A percentile compares a stretch with the other conserved stretches of the same genome.
These are phyloP conservation scores for Thermomucor indicae-seudaticae DNA, from an alignment of 371 early-diverging fungal genomes.

Conservation along the genomic window DNA sequence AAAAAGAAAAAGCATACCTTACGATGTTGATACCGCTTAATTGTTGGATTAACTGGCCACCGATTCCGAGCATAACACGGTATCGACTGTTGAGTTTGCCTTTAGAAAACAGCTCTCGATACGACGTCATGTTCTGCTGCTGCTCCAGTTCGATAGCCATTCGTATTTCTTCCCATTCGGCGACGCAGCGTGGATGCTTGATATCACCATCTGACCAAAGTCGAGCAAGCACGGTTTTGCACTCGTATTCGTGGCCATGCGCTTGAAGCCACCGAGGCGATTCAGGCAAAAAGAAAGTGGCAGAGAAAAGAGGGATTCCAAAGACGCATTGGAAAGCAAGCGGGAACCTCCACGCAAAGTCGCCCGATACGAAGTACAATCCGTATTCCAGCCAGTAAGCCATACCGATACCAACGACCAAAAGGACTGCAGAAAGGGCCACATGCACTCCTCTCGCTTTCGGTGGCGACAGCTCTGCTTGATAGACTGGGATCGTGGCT, in stretches of 20 bases:
- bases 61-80: constrained; percentile 46
- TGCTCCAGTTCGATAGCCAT: constrained; percentile 45
- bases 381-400: constrained; percentile 42
- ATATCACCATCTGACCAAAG: constrained; percentile 41
- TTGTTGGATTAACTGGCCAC: constrained; percentile 48
- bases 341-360: constrained; percentile 44
- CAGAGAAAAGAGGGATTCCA: constrained; percentile 35
- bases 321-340: constrained; percentile 41
- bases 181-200: constrained; percentile 40
- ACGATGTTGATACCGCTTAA: constrained; percentile 45
- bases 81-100: constrained; percentile 48
- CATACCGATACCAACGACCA: constrained; percentile 32
- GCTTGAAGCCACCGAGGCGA: constrained; percentile 58
- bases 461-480: constrained; percentile 49
- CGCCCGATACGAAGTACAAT: constrained; percentile 26
- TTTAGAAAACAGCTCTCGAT: constrained; percentile 37
- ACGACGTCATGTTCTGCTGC: constrained; percentile 36
- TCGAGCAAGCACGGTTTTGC: constrained; percentile 32
- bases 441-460: constrained; percentile 36
- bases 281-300: constrained; percentile 47
- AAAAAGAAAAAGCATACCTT: no score
- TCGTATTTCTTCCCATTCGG: constrained; percentile 42
- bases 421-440: constrained; percentile 27
- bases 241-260: constrained; percentile 38
- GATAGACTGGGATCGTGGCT: constrained; percentile 46